Conservation (phyloP, 2,329 filamentous ascomycete genomes). For the Venturia nashicola region DNA sequence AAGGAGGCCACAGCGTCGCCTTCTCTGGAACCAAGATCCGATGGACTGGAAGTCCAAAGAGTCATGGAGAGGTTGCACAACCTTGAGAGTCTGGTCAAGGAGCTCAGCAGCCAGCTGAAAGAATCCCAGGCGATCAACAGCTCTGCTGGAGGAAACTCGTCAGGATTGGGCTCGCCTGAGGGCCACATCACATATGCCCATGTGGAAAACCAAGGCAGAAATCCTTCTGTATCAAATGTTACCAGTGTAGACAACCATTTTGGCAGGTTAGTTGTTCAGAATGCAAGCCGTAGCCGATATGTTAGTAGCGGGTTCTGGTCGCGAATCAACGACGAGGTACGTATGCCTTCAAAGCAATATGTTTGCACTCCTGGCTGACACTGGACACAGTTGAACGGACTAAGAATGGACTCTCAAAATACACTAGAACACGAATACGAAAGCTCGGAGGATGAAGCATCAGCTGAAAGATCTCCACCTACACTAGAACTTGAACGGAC, state of each 20-base stretch:
- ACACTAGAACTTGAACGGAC: constrained; percentile 30
- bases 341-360: constrained; percentile 20
- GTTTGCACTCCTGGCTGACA: neutral
- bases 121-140: constrained; percentile 25
- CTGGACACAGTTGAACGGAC: constrained; percentile 23
- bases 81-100: constrained; percentile 40
- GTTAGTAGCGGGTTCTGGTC: constrained; percentile 44
- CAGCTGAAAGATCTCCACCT: constrained; percentile 18
- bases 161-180: constrained; percentile 11
- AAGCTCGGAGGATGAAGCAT: constrained; percentile 21
- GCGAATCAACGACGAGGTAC: constrained; percentile 42
- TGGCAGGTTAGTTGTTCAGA: constrained; percentile 36
- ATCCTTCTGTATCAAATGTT: constrained; percentile 8
- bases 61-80: constrained; percentile 38
- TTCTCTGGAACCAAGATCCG: constrained; percentile 12
- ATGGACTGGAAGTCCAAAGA: constrained; percentile 21
- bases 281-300: constrained; percentile 33
- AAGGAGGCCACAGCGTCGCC: constrained; percentile 17
- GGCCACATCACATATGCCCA: neutral
- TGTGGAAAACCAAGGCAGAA: neutral
- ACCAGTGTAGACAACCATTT: constrained; percentile 28
- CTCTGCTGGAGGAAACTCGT: constrained; percentile 17
- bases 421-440: constrained; percentile 24
- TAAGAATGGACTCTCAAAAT: constrained; percentile 29
- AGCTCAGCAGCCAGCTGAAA: constrained; percentile 35